Evolutionary conservation across 495 filamentous ascomycete species (phyloP).

Genomic region (Hyaloscypha hepaticicola): DNA sequence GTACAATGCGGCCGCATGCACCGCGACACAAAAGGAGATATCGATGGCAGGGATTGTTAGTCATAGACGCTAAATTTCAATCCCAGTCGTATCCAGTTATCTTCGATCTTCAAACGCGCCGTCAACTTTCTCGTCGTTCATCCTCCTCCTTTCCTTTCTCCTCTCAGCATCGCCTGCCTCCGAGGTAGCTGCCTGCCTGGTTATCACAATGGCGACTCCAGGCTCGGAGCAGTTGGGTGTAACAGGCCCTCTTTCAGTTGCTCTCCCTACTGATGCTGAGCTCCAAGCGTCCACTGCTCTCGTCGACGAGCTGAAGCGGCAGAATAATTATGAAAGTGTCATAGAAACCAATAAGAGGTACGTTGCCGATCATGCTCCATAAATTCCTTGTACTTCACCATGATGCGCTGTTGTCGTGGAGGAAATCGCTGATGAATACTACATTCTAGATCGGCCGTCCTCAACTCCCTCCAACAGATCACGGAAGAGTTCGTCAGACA

Average conservation of each 20-base stretch:
- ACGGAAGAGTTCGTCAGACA: conserved; percentile 79
- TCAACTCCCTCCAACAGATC: conserved; percentile 72
- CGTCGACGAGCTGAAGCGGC: conserved; percentile 74
- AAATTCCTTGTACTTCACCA: neutral
- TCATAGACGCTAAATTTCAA: neutral
- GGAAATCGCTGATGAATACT: neutral
- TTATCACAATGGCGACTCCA: conserved; percentile 25
- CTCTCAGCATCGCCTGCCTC: neutral
- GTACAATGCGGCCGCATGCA: too few species aligned
- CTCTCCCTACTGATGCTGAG: conserved; percentile 72
- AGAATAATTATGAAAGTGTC: conserved; percentile 86
- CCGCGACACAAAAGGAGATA: too few species aligned
- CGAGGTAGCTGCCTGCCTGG: conserved; percentile 5
- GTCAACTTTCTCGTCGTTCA: neutral
- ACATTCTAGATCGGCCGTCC: conserved; percentile 42
- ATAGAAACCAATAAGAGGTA: conserved; percentile 80
- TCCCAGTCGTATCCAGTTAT: neutral
- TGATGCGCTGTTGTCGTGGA: conserved; percentile 15
- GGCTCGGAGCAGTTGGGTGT: conserved; percentile 50
- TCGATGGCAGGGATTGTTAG: neutral
- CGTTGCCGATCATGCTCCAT: neutral
- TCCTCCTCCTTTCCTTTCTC: neutral
- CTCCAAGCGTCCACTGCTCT: conserved; percentile 72
- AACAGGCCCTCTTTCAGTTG: conserved; percentile 78
- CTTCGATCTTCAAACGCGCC: neutral